These are phyloP conservation scores for Fraxinus ornus DNA, from an alignment of 305 asterid species.

Conservation along the genomic window DNA sequence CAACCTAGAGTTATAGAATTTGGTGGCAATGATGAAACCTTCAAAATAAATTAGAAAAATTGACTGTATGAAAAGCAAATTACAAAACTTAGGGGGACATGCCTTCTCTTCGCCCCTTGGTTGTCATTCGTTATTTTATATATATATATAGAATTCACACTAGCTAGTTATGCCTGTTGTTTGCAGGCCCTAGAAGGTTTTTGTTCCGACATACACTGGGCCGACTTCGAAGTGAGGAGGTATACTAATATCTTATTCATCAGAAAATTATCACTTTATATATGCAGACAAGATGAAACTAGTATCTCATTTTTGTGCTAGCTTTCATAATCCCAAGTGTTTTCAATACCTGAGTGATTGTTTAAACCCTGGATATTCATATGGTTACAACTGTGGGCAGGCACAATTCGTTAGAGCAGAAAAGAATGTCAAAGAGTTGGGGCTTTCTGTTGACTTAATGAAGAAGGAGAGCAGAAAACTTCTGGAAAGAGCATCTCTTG, in stretches of 20 bases:
- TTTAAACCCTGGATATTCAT: slow-evolving; percentile 23
- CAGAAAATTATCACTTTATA: slow-evolving; percentile 16
- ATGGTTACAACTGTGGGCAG: slow-evolving; percentile 42
- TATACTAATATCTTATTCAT: slow-evolving; percentile 34
- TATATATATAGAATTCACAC: not conserved
- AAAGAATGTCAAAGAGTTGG: slow-evolving; percentile 68
- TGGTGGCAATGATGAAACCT: not conserved
- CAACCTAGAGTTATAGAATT: not conserved
- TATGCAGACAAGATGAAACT: not conserved
- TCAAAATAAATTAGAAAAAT: not conserved
- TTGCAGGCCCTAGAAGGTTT: slow-evolving; percentile 87
- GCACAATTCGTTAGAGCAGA: slow-evolving; percentile 77
- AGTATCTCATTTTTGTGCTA: slow-evolving; percentile 10
- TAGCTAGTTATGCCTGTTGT: slow-evolving; percentile 25
- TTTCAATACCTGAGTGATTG: slow-evolving; percentile 10
- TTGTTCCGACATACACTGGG: slow-evolving; percentile 82
- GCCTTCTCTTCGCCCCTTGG: not conserved
- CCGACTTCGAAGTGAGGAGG: slow-evolving; percentile 95
- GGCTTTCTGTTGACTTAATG: slow-evolving; percentile 72
- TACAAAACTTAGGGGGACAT: not conserved
- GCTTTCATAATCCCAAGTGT: slow-evolving; percentile 10
- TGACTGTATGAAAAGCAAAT: not conserved
- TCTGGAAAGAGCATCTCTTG: slow-evolving; percentile 79
- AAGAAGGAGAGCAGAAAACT: slow-evolving; percentile 83
- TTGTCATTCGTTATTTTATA: not conserved